phyloP scores from a whole-genome alignment of 2,329 filamentous ascomycete species.

The Colletotrichum magnum region DNA sequence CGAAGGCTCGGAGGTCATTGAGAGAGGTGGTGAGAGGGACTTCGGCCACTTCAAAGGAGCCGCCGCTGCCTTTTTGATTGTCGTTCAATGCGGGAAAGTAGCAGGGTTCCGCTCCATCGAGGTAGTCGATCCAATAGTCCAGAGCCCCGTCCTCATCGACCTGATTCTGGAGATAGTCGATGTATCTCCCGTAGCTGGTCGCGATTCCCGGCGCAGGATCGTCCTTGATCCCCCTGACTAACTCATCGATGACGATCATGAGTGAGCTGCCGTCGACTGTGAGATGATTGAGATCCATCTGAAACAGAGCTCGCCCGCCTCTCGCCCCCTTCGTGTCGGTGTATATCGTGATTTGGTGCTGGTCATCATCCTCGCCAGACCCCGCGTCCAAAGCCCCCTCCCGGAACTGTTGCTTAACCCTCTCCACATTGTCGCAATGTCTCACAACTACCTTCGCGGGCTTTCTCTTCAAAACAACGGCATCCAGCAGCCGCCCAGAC shows the following conservation, averaged over 20 bases:
- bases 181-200: conserved; percentile 41
- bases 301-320: neutral
- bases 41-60: conserved; percentile 21
- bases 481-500: conserved; percentile 8
- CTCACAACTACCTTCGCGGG: conserved; percentile 26
- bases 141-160: conserved; percentile 34
- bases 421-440: conserved; percentile 23
- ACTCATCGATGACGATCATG: conserved; percentile 25
- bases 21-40: conserved; percentile 6
- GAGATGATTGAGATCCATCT: conserved; percentile 33
- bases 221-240: conserved; percentile 1
- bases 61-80: neutral
- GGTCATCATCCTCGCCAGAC: neutral
- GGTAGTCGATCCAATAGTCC: conserved; percentile 43
- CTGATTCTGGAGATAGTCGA: conserved; percentile 39
- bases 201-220: neutral
- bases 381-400: neutral
- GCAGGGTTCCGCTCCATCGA: conserved; percentile 42
- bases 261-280: conserved; percentile 33
- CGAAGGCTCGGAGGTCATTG: conserved; percentile 9
- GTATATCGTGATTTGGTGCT: conserved; percentile 23
- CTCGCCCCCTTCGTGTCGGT: neutral
- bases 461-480: conserved; percentile 33
- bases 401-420: conserved; percentile 12
- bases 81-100: conserved; percentile 41